Conservation (phyloP, 306 rosid species). For the Trifolium repens region DNA sequence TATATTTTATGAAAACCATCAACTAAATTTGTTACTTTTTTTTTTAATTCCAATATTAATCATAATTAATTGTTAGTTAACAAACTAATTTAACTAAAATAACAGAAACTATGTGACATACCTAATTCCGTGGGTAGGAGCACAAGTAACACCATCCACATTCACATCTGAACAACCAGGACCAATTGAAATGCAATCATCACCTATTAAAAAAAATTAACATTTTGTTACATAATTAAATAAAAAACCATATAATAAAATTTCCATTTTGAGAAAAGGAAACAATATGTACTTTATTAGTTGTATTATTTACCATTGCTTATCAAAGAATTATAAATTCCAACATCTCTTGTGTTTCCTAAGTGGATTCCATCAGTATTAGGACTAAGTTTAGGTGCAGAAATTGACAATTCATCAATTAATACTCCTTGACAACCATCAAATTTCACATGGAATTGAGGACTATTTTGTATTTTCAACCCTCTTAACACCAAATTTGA, state of each 20-base stretch:
- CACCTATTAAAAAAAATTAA: conserved; percentile 61
- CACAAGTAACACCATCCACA: conserved; percentile 85
- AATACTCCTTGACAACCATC: conserved; percentile 89
- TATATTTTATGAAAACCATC: conserved; percentile 6
- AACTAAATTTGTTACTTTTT: neutral
- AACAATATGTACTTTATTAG: neutral
- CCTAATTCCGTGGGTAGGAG: conserved; percentile 98
- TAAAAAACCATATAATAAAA: conserved; percentile 3
- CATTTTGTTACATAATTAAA: neutral
- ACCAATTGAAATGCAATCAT: conserved; percentile 95
- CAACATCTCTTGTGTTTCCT: conserved; percentile 69
- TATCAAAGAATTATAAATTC: conserved; percentile 72
- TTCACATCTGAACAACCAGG: conserved; percentile 82
- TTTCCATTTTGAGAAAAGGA: conserved; percentile 7
- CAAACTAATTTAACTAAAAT: conserved; percentile 25
- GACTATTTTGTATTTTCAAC: conserved; percentile 76
- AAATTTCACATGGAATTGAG: conserved; percentile 85
- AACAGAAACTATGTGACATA: conserved; percentile 40
- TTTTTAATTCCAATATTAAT: neutral
- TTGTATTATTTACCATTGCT: conserved; percentile 66
- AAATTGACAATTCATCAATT: conserved; percentile 68
- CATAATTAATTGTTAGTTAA: conserved; percentile 30
- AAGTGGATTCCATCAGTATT: conserved; percentile 96
- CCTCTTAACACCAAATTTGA: conserved; percentile 71
- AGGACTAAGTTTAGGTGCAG: conserved; percentile 94